Percentiles rank a stretch among this genome's conserved stretches.
phyloP scores from a whole-genome alignment of 2,329 filamentous ascomycete species.

The Sporothrix schenckii region DNA sequence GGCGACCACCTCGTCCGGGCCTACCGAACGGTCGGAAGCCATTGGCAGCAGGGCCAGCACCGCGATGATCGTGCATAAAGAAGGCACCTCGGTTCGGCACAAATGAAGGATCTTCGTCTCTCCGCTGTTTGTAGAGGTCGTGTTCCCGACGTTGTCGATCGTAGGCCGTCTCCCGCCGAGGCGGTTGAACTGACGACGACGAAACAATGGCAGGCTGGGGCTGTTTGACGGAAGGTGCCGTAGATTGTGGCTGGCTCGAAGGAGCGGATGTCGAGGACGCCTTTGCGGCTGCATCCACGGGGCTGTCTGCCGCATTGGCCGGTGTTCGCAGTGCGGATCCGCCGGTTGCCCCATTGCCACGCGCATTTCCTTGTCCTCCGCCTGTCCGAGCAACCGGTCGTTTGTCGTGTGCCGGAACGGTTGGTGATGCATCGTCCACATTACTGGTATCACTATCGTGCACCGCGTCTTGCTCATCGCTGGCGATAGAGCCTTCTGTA shows the following conservation, averaged over 20 bases:
- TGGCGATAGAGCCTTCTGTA: constrained; percentile 64
- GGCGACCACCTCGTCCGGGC: constrained; percentile 62
- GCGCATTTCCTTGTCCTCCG: constrained; percentile 44
- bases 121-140: constrained; percentile 85
- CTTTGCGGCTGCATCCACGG: not conserved
- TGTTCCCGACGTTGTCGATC: constrained; percentile 81
- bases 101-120: constrained; percentile 87
- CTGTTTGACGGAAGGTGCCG: constrained; percentile 37
- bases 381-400: constrained; percentile 32
- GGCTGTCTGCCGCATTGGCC: constrained; percentile 28
- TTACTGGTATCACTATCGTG: constrained; percentile 68
- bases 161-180: constrained; percentile 55
- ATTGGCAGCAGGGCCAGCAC: constrained; percentile 74
- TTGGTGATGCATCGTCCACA: constrained; percentile 60
- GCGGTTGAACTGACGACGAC: constrained; percentile 27
- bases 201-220: constrained; percentile 44
- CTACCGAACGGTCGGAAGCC: constrained; percentile 72
- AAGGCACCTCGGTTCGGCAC: constrained; percentile 93
- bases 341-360: constrained; percentile 38
- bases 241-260: constrained; percentile 12
- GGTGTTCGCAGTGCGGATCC: constrained; percentile 43
- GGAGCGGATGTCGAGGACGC: constrained; percentile 8
- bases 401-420: constrained; percentile 44
- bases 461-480: constrained; percentile 62
- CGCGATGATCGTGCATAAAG: constrained; percentile 94